Conservation (phyloP, 108 stramenopile species). For the Skeletonema grethae region DNA sequence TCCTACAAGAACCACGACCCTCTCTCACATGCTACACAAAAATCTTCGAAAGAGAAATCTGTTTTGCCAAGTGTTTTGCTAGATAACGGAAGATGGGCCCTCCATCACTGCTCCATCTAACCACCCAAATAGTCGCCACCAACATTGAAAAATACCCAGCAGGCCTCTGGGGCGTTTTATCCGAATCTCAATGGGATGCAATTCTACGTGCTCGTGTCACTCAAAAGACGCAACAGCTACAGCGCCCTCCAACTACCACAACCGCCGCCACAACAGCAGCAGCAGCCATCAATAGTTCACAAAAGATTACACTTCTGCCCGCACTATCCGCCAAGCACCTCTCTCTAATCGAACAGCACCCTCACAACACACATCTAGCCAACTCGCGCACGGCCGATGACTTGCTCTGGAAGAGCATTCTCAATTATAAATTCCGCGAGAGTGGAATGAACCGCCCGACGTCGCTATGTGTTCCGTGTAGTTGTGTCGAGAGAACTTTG, state of each 20-base stretch:
- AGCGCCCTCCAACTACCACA: not conserved
- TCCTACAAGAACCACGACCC: too few species aligned
- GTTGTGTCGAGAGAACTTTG: not conserved
- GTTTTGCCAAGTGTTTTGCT: too few species aligned
- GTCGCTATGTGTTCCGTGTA: constrained; percentile 12
- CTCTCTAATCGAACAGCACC: constrained; percentile 24
- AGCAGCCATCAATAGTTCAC: too few species aligned
- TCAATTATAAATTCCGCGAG: constrained; percentile 21
- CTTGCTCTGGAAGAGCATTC: constrained; percentile 38
- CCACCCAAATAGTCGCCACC: constrained; percentile 19
- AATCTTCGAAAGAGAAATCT: too few species aligned
- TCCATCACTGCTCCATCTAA: constrained; percentile 28
- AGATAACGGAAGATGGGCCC: not conserved
- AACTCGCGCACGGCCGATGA: constrained; percentile 13
- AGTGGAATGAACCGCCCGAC: constrained; percentile 26
- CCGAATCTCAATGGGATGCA: constrained; percentile 42
- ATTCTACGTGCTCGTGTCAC: constrained; percentile 19
- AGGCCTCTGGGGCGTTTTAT: constrained; percentile 19
- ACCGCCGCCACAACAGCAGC: not conserved
- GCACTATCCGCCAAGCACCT: constrained; percentile 25
- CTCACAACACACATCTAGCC: constrained; percentile 18
- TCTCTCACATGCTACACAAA: too few species aligned
- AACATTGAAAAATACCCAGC: constrained; percentile 38
- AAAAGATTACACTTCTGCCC: constrained; percentile 2
- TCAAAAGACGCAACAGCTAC: not conserved